Evolutionary conservation across 345 rosid genomes (phyloP).

Genomic region (Bruguiera sexangula): DNA sequence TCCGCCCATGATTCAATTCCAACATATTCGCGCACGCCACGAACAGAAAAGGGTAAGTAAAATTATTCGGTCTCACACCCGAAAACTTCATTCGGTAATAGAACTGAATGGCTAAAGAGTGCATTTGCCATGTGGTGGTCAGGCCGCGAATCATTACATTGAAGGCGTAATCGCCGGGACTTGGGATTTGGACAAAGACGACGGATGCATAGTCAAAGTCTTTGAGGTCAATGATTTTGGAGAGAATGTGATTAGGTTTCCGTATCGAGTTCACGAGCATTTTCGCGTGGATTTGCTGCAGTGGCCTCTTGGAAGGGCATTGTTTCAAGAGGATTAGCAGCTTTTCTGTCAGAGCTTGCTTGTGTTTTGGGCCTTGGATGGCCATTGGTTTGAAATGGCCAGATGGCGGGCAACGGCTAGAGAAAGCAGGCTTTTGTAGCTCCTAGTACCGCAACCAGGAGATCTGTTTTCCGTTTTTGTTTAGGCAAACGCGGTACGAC

Average conservation of each 20-base stretch:
- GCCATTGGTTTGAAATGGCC: background rate
- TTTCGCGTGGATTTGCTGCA: constrained; percentile 68
- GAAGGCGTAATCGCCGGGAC: constrained; percentile 65
- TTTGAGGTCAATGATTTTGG: constrained; percentile 57
- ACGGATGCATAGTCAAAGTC: constrained; percentile 54
- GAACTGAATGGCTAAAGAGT: constrained; percentile 39
- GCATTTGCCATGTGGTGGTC: constrained; percentile 50
- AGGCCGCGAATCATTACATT: constrained; percentile 79
- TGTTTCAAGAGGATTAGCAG: constrained; percentile 40
- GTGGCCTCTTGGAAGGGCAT: constrained; percentile 35
- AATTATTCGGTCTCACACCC: constrained; percentile 60
- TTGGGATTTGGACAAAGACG: constrained; percentile 51
- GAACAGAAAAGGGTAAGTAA: constrained; percentile 71
- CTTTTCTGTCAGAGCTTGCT: constrained; percentile 16
- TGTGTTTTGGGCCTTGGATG: background rate
- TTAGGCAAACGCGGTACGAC: no score
- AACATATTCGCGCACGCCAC: constrained; percentile 55
- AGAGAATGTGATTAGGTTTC: constrained; percentile 62
- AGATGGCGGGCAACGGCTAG: constrained; percentile 4
- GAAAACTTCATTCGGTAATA: constrained; percentile 53
- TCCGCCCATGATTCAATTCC: constrained; percentile 44
- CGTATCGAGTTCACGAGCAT: constrained; percentile 47
- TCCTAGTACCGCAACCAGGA: no score
- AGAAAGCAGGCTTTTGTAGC: background rate
- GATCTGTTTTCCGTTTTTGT: no score